Evolutionary conservation across 352 stramenopile species (phyloP).

Genomic region (Pythium biforme): DNA sequence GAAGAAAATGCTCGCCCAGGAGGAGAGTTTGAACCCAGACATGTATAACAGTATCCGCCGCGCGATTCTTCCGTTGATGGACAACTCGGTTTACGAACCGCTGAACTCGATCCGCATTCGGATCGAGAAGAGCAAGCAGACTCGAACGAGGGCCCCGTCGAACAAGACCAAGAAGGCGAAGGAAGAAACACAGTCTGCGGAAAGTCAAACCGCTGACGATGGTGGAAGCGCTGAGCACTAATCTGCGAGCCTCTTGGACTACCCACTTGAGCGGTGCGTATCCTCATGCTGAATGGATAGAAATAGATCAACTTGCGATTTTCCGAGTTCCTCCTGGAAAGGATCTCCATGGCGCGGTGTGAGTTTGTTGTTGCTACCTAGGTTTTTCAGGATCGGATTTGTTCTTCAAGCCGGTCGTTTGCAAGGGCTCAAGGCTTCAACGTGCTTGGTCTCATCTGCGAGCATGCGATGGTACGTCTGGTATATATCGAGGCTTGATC

Average conservation of each 20-base stretch:
- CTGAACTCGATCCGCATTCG: slow-evolving; percentile 35
- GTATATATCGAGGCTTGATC: background rate
- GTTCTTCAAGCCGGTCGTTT: background rate
- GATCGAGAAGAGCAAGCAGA: slow-evolving; percentile 32
- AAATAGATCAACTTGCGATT: background rate
- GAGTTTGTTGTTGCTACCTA: background rate
- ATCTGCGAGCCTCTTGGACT: background rate
- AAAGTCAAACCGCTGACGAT: background rate
- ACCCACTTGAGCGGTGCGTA: background rate
- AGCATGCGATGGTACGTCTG: background rate
- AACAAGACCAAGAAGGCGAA: slow-evolving; percentile 17
- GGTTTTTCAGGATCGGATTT: background rate
- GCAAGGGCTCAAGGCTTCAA: too few relatives aligned
- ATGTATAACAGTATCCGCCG: slow-evolving; percentile 48
- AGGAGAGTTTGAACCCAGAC: slow-evolving; percentile 87
- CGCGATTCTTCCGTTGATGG: slow-evolving; percentile 59
- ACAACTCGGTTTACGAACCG: slow-evolving; percentile 49
- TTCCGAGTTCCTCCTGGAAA: background rate
- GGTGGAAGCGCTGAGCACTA: background rate
- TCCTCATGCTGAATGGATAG: background rate
- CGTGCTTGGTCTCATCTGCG: background rate
- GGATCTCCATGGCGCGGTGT: background rate
- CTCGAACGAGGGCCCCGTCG: slow-evolving; percentile 23
- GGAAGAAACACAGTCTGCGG: background rate
- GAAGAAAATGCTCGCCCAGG: slow-evolving; percentile 91